Evolutionary conservation across 2,329 filamentous ascomycete species (phyloP).

Genomic region (Tolypocladium endophyticum): DNA sequence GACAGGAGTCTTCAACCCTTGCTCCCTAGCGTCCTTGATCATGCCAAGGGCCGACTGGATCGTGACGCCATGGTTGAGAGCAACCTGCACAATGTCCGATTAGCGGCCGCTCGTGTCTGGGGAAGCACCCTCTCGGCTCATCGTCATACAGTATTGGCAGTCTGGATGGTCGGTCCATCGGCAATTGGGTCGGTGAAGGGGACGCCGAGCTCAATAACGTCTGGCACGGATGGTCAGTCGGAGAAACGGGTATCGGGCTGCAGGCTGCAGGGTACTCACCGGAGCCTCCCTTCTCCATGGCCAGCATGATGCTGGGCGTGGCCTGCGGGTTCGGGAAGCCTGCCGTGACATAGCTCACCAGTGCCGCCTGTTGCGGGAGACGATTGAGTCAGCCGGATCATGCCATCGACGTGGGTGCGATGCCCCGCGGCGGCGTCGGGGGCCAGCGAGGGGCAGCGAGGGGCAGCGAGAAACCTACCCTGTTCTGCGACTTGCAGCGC

Average conservation of each 20-base stretch:
- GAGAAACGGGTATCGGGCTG: background rate
- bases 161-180: constrained; percentile 95
- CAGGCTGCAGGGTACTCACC: constrained; percentile 39
- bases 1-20: constrained; percentile 71
- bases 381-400: background rate
- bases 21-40: constrained; percentile 67
- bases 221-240: constrained; percentile 21
- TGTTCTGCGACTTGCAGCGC: constrained; percentile 47
- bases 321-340: constrained; percentile 78
- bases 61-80: constrained; percentile 80
- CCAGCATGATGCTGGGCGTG: constrained; percentile 75
- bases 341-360: constrained; percentile 94
- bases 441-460: constrained; percentile 13
- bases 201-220: constrained; percentile 90
- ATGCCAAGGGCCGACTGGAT: constrained; percentile 71
- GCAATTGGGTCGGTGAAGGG: constrained; percentile 98
- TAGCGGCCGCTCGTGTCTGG: constrained; percentile 2
- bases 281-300: constrained; percentile 84
- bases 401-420: background rate
- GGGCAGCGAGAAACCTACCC: constrained; percentile 33
- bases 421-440: constrained; percentile 9
- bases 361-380: constrained; percentile 49
- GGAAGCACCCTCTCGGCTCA: constrained; percentile 7
- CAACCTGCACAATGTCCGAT: constrained; percentile 32
- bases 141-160: constrained; percentile 65